A percentile compares a stretch with the other conserved stretches of the same genome.
Conservation (phyloP, 495 filamentous ascomycete genomes). For the Neurospora sp. region DNA sequence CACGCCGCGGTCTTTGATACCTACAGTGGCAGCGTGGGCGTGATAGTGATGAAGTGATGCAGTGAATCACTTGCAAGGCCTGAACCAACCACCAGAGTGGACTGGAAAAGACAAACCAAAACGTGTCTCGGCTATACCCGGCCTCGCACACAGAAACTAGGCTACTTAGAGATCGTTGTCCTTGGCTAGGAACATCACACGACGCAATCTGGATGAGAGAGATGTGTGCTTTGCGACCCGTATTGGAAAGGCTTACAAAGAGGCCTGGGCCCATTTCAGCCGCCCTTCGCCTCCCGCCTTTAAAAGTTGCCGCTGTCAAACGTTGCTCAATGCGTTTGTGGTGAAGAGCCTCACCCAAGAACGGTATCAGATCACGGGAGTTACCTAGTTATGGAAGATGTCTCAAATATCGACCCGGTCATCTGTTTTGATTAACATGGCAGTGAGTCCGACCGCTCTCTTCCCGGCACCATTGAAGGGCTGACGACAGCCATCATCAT, state of each 20-base stretch:
- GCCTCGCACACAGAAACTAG: not conserved
- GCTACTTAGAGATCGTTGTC: not conserved
- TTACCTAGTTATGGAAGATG: not conserved
- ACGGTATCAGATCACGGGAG: not conserved
- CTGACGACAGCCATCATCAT: not conserved
- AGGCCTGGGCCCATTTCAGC: not conserved
- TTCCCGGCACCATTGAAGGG: not conserved
- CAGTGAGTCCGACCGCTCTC: not conserved
- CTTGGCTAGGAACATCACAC: not conserved
- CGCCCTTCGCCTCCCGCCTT: not conserved
- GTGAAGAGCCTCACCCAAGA: not conserved
- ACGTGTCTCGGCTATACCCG: not conserved
- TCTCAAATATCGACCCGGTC: not conserved
- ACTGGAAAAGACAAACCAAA: not conserved
- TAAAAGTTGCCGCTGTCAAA: not conserved
- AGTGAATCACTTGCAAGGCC: not conserved
- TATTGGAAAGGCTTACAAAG: not conserved
- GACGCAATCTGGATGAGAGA: not conserved
- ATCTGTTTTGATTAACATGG: not conserved
- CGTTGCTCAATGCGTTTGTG: not conserved
- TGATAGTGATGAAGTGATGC: not conserved
- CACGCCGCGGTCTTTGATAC: not conserved
- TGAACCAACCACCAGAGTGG: not conserved
- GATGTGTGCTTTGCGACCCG: not conserved
- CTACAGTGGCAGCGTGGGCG: not conserved